Conservation (phyloP, 768 basidiomycete genomes). For the Terana coerulea region DNA sequence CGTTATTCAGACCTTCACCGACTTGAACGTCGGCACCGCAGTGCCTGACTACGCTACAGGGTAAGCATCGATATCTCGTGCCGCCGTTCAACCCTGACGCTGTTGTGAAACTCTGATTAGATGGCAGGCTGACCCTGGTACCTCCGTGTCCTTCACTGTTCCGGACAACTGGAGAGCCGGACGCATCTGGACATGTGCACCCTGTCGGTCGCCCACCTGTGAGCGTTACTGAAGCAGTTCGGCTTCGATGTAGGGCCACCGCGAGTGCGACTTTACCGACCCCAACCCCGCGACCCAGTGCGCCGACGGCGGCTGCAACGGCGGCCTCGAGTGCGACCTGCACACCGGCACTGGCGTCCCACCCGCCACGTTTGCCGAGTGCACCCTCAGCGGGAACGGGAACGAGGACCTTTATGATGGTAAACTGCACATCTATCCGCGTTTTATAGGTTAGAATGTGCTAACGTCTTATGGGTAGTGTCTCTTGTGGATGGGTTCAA, state of each 20-base stretch:
- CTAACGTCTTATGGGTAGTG: constrained; percentile 13
- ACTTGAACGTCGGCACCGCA: constrained; percentile 45
- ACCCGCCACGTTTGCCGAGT: constrained; percentile 32
- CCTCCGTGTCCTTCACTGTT: constrained; percentile 45
- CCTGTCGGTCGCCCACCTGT: not conserved
- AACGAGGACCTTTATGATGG: constrained; percentile 21
- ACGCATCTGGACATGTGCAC: constrained; percentile 52
- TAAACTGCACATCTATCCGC: not conserved
- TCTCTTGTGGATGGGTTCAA: constrained; percentile 38
- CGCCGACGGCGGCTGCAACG: constrained; percentile 63
- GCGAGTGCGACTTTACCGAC: constrained; percentile 53
- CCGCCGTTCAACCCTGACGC: not conserved
- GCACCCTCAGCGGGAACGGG: constrained; percentile 27
- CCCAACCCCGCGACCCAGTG: constrained; percentile 51
- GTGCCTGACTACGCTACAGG: constrained; percentile 42
- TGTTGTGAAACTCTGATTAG: constrained; percentile 16
- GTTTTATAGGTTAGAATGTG: not conserved
- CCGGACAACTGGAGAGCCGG: constrained; percentile 65
- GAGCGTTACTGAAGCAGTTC: not conserved
- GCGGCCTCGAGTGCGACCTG: constrained; percentile 56
- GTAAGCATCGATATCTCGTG: constrained; percentile 27
- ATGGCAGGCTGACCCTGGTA: constrained; percentile 33
- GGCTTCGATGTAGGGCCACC: constrained; percentile 14
- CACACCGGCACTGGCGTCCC: constrained; percentile 43
- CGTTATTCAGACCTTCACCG: constrained; percentile 54